Evolutionary conservation across 495 filamentous ascomycete genomes (phyloP), one percentile per base, ranked within the genome.

Genomic region (Penicillium samsonianum): DNA sequence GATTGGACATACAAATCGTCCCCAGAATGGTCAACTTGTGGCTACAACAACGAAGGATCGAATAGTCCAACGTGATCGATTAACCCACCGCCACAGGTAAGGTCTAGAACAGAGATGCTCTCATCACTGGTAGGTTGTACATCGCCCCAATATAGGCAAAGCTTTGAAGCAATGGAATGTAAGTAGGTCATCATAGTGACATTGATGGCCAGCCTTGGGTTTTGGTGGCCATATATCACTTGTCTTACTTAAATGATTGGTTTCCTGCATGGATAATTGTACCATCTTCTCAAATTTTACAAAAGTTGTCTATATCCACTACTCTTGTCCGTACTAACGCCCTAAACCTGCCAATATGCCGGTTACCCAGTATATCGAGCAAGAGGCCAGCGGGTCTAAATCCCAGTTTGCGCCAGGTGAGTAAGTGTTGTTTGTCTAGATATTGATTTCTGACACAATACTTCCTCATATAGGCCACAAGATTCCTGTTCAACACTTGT

Each of bases 401-500:
- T 68, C 67, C 17, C 67, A 70, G 17, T 70, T 70, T 33, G 47
- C 65, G 58, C 58, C 63, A 37, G 67, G 67, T 68, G 57, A 60
- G 60, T n/a, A 26, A n/a, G 35, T 10, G 35, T 22, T 1, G 33
- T n/a, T 12, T 17, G 1, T 30, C 14, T 25, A 20, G n/a, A 2
- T 5, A 45, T 16, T 19, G 1, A 26, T 3, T 14, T 9, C 38
- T 50, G 43, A 42, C 31, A 47, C 42, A 7, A 6, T 50, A 14
- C 12, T 19, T 20, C n/a, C n/a, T n/a, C 19, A 8, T 48, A 5
- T 45, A 91, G 90, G 88, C 48, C 84, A 91, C 69, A 69, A 84
- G 55, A 77, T 89, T 50, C 89, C 88, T 5, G 82, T 92, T 50
- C 84, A 88, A 40, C 78, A 87, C 57, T 82, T 90, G 62, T 69